These are phyloP conservation scores for Orbilia javanica DNA, from an alignment of 2,329 filamentous ascomycete species.

Conservation along the genomic window DNA sequence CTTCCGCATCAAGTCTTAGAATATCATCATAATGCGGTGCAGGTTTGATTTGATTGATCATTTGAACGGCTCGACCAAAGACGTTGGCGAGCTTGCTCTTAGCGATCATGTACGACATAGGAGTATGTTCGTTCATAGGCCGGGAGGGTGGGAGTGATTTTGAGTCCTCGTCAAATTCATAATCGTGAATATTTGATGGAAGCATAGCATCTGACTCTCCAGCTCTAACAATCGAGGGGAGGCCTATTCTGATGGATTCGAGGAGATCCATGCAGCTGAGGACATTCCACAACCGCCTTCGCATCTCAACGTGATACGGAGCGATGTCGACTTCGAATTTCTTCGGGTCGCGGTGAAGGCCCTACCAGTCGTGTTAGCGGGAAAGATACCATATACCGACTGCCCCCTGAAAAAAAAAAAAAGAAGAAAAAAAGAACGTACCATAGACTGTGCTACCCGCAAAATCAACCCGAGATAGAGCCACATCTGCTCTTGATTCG, in stretches of 20 bases:
- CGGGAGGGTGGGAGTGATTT: conserved; percentile 76
- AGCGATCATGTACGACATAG: conserved; percentile 82
- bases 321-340: conserved; percentile 77
- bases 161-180: conserved; percentile 79
- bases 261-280: conserved; percentile 80
- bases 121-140: conserved; percentile 78
- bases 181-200: conserved; percentile 83
- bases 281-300: conserved; percentile 76
- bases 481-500: conserved; percentile 64
- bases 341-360: conserved; percentile 81
- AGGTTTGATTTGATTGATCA: conserved; percentile 67
- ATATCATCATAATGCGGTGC: conserved; percentile 73
- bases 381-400: no score
- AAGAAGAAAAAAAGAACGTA: conserved; percentile 56
- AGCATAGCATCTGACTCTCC: conserved; percentile 81
- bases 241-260: conserved; percentile 78
- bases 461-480: conserved; percentile 71
- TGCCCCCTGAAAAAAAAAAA: no score
- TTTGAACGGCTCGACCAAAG: conserved; percentile 79
- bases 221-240: conserved; percentile 76
- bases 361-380: conserved; percentile 68
- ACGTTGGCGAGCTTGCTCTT: conserved; percentile 77
- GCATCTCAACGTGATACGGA: conserved; percentile 82
- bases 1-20: conserved; percentile 72
- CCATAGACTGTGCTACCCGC: conserved; percentile 70